Conservation (phyloP, 805 yeast species). For the Wickerhamiella parazyma region DNA sequence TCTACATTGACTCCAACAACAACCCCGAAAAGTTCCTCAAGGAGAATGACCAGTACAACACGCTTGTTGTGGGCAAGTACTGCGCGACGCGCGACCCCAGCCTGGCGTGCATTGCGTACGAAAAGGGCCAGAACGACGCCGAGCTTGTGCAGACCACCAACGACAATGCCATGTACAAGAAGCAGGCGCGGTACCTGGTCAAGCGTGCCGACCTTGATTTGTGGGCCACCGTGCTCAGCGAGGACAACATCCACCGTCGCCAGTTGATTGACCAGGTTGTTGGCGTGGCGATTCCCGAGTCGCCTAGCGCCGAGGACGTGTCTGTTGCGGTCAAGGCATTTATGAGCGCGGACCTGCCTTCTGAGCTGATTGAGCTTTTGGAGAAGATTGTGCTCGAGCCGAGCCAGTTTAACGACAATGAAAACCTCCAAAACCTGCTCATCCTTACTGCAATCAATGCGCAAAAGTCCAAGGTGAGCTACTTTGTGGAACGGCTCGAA, state of each 20-base stretch:
- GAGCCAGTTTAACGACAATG: conserved; percentile 90
- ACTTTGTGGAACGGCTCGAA: conserved; percentile 79
- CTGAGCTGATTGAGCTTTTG: conserved; percentile 82
- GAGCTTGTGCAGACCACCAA: conserved; percentile 87
- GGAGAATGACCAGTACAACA: conserved; percentile 80
- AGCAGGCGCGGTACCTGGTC: conserved; percentile 93
- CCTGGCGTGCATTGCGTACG: conserved; percentile 93
- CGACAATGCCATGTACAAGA: conserved; percentile 95
- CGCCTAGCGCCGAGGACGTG: conserved; percentile 88
- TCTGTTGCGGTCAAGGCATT: conserved; percentile 93
- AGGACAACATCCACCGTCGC: conserved; percentile 75
- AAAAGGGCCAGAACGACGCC: conserved; percentile 82
- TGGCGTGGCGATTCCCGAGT: conserved; percentile 94
- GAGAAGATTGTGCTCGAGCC: conserved; percentile 96
- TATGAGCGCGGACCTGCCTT: conserved; percentile 87
- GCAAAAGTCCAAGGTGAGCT: conserved; percentile 70
- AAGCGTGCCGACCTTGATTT: conserved; percentile 72
- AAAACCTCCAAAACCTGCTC: conserved; percentile 85
- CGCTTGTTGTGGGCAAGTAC: conserved; percentile 91
- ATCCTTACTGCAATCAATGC: conserved; percentile 92
- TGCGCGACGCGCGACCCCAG: conserved; percentile 99
- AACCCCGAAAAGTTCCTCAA: conserved; percentile 92
- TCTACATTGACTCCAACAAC: conserved; percentile 94
- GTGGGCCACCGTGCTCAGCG: conserved; percentile 67
- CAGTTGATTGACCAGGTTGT: conserved; percentile 88